Evolutionary conservation across 257 asterid species (phyloP), one percentile per base, ranked within the genome.

Genomic region (Lycium barbarum): DNA sequence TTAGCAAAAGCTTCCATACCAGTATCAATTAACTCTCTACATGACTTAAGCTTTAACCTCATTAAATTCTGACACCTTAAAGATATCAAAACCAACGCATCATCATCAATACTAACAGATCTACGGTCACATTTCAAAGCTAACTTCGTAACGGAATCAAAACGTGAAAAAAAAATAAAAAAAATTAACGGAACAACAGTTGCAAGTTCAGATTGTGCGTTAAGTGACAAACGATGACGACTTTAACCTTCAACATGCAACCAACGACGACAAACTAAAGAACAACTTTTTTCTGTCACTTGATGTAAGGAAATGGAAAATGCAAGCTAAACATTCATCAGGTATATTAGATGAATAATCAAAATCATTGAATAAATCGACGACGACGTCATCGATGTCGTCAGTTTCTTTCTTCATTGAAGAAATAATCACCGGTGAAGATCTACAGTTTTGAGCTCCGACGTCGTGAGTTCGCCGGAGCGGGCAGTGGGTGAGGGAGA

Each of bases 261-360:
- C 90, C 90, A 88, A 20, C 87, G 85, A 2, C 79, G 88, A 82
- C 87, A 88, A 68, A 86, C 88, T 3, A 85, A 36, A 59, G 90
- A 86, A 49, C 88, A 83, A 2, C 83, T n/a, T 43, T 66, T 85
- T 86, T 53, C 88, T 54, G 80, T 88, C 90, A 6, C 84, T 83
- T 63, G 76, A 71, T 82, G 84, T 71, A 35, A 88, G 72, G 18
- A 67, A 63, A 45, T 83, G 88, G 62, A 88, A 88, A 4, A 88
- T 83, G 18, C 67, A 80, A 38, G 85, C 89, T 43, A 87, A 66
- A 57, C 85, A 84, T 14, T 87, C 89, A n/a, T 87, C 87, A 33
- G 87, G 87, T 13, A 87, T 73, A 20, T 76, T 80, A 35, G 81
- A 38, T 14, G 67, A 51, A 83, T 62, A 78, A 40, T 83, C 88